Conservation (phyloP, 495 filamentous ascomycete species). For the Neurospora discreta region DNA sequence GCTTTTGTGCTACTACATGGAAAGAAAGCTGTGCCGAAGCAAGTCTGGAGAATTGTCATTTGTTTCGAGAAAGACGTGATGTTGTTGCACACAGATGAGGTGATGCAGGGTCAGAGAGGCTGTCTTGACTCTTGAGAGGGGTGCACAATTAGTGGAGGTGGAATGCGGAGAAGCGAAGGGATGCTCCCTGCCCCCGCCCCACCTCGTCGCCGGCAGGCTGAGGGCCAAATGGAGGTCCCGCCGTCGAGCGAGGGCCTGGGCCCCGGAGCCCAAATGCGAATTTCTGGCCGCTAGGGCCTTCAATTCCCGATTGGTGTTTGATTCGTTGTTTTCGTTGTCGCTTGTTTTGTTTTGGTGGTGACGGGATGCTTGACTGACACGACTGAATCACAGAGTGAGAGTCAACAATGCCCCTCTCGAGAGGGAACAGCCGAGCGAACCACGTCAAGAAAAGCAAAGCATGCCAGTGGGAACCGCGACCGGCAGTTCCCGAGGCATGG, state of each 20-base stretch:
- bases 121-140: no score
- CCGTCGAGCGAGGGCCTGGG: background rate
- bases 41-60: background rate
- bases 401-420: background rate
- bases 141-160: background rate
- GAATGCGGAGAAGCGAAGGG: background rate
- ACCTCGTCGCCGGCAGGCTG: background rate
- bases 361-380: background rate
- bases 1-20: background rate
- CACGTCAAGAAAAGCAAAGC: background rate
- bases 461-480: background rate
- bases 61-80: background rate
- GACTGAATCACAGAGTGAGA: background rate
- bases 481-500: background rate
- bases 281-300: background rate
- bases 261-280: background rate
- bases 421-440: background rate
- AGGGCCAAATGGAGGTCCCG: background rate
- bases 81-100: background rate
- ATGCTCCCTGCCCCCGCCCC: background rate
- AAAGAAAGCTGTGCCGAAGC: background rate
- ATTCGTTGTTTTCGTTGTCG: background rate
- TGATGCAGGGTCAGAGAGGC: background rate
- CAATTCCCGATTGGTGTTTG: background rate
- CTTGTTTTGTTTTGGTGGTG: background rate